A percentile compares a stretch with the other conserved stretches of the same genome.
Conservation (phyloP, 2,329 filamentous ascomycete species). For the Botrytis fragariae region DNA sequence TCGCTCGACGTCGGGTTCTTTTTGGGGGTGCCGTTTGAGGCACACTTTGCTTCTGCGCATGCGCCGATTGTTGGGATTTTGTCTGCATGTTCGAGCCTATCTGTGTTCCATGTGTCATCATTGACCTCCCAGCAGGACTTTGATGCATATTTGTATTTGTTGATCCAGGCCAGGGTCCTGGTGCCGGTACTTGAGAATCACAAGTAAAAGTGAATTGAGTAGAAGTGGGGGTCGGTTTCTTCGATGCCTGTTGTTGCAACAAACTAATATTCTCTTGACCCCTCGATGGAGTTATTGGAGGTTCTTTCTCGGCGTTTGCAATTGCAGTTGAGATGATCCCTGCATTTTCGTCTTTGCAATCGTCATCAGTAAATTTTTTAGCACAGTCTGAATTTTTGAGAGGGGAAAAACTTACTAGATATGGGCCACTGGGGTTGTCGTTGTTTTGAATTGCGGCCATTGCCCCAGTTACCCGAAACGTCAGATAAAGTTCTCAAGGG, state of each 20-base stretch:
- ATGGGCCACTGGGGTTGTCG: conserved; percentile 37
- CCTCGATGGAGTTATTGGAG: conserved; percentile 54
- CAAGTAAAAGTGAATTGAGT: conserved; percentile 97
- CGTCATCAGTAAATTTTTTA: conserved; percentile 34
- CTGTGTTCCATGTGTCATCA: conserved; percentile 38
- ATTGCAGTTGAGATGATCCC: conserved; percentile 95
- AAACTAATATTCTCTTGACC: conserved; percentile 79
- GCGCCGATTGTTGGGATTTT: conserved; percentile 37
- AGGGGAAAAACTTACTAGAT: conserved; percentile 32
- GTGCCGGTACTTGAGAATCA: conserved; percentile 81
- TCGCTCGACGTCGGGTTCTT: conserved; percentile 65
- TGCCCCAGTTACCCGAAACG: conserved; percentile 41
- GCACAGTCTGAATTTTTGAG: conserved; percentile 8
- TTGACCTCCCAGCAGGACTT: conserved; percentile 31
- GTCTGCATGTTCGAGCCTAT: conserved; percentile 36
- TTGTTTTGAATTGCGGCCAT: conserved; percentile 37
- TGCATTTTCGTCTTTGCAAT: conserved; percentile 49
- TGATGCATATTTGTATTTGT: conserved; percentile 29
- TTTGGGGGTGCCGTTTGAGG: conserved; percentile 44
- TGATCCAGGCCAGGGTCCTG: conserved; percentile 69
- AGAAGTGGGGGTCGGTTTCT: conserved; percentile 65
- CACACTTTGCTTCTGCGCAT: conserved; percentile 40
- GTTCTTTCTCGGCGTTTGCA: conserved; percentile 72
- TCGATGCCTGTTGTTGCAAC: conserved; percentile 65
- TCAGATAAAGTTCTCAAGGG: conserved; percentile 61